Base-by-base conservation (phyloP, 345 rosid genomes). In the Euclidium syriacum region DNA sequence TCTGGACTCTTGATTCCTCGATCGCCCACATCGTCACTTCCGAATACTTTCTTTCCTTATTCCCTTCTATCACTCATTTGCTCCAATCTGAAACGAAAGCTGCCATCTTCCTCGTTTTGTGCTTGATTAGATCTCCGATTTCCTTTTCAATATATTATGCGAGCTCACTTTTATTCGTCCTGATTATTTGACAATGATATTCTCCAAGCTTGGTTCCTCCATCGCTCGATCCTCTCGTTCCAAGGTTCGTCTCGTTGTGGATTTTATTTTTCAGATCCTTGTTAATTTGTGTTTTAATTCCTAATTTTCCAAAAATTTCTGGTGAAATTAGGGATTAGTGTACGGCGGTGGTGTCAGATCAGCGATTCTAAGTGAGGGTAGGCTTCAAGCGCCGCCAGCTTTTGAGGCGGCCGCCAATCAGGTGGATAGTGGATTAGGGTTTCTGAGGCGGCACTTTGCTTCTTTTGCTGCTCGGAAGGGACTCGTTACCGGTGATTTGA, bases 151-250 rank as follows among this genome's bases (percentile, higher is more conserved):
- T 15, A 15, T 67, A 49, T 50, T 50, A 60, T 68, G 73, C 62
- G 62, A 51, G 61, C 61, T 40, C 53, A 23, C 10, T 56, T 34
- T 41, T 41, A 14, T 12, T 58, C 41, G 3, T 61, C 17, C 1
- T 49, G 64, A 71, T 36, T 55, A 22, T 18, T 2, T 14, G 29
- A 58, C 19, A 52, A 83, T 86, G 97, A 82, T 87, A 0, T 79
- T 80, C 64, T 85, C 84, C 0, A 82, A 80, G 84, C 77, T 90
- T 25, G 73, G 75, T 42, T 83, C 81, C 30, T 68, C 80, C 8
- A 0, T 74, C 15, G 47, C 85, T 39, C 84, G 86, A 51, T 78
- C 88, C 38, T 85, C 84, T 65, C 81, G 75, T 24, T 72, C 83
- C 7, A 73, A 67, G 63, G 91, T 83, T 51, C 59, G 75, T 64